phyloP scores from a whole-genome alignment of 1,139 yeast species.

The Blastobotrys ciferrii region DNA sequence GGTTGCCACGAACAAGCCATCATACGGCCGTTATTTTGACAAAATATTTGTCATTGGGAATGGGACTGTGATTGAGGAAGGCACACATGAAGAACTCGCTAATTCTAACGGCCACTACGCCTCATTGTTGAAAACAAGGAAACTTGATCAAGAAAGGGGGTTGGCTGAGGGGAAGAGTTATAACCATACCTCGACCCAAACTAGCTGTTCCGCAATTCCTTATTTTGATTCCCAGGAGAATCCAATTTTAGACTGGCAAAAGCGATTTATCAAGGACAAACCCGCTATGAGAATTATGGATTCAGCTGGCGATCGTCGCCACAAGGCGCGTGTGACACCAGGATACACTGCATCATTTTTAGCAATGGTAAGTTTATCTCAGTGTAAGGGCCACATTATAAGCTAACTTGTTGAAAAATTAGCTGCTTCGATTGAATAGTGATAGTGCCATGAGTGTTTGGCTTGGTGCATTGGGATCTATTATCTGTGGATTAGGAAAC shows the following conservation, averaged over 20 bases:
- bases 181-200: not conserved
- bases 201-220: not conserved
- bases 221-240: slow-evolving; percentile 5
- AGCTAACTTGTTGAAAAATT: not conserved
- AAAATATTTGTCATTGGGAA: slow-evolving; percentile 78
- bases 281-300: not conserved
- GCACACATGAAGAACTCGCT: slow-evolving; percentile 69
- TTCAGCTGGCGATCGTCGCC: not conserved
- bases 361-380: slow-evolving; percentile 1
- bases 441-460: slow-evolving; percentile 6
- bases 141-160: slow-evolving; percentile 6
- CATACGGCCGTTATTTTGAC: slow-evolving; percentile 32
- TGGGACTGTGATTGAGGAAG: slow-evolving; percentile 76
- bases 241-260: slow-evolving; percentile 5
- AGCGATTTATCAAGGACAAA: not conserved
- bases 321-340: not conserved
- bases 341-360: slow-evolving; percentile 1
- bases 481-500: slow-evolving; percentile 1
- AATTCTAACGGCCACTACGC: slow-evolving; percentile 39
- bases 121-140: not conserved
- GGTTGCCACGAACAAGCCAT: slow-evolving; percentile 4
- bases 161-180: not conserved
- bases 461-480: slow-evolving; percentile 1
- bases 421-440: slow-evolving; percentile 2
- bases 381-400: not conserved